A percentile compares a stretch with the other conserved stretches of the same genome.
phyloP scores from a whole-genome alignment of 2,329 filamentous ascomycete species.

The Penicillium rolfsii region DNA sequence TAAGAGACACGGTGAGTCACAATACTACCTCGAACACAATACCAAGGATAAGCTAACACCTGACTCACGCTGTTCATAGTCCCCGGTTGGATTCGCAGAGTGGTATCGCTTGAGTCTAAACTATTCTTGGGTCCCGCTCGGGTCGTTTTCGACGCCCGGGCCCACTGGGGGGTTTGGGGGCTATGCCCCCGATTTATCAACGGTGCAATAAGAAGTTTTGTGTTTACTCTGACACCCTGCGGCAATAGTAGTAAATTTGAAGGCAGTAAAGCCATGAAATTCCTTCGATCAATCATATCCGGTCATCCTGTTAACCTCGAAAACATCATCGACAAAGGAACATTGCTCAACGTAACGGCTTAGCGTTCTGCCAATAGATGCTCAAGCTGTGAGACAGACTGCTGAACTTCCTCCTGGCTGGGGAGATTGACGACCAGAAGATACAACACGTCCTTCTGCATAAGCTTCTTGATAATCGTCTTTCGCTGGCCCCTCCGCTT shows the following conservation, averaged over 20 bases:
- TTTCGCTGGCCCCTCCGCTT: background rate
- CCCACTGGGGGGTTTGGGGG: background rate
- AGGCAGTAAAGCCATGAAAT: background rate
- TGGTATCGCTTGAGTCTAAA: background rate
- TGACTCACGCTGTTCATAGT: background rate
- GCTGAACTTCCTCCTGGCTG: slow-evolving; percentile 11
- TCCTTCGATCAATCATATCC: background rate
- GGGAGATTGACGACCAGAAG: slow-evolving; percentile 19
- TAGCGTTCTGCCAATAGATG: background rate
- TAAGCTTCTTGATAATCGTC: slow-evolving; percentile 13
- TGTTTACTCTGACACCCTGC: background rate
- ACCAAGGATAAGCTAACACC: background rate
- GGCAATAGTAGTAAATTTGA: background rate
- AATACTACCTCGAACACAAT: no score
- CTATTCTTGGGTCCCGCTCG: background rate
- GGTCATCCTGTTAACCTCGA: background rate
- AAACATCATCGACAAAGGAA: background rate
- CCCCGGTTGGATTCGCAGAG: background rate
- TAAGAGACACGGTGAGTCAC: background rate
- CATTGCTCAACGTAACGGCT: background rate
- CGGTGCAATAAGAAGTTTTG: background rate
- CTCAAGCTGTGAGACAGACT: slow-evolving; percentile 10
- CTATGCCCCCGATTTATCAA: background rate
- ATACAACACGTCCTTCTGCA: slow-evolving; percentile 17
- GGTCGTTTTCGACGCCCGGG: background rate